Base-by-base conservation (phyloP, 2,329 filamentous ascomycete genomes). In the Xylariaceae sp. region DNA sequence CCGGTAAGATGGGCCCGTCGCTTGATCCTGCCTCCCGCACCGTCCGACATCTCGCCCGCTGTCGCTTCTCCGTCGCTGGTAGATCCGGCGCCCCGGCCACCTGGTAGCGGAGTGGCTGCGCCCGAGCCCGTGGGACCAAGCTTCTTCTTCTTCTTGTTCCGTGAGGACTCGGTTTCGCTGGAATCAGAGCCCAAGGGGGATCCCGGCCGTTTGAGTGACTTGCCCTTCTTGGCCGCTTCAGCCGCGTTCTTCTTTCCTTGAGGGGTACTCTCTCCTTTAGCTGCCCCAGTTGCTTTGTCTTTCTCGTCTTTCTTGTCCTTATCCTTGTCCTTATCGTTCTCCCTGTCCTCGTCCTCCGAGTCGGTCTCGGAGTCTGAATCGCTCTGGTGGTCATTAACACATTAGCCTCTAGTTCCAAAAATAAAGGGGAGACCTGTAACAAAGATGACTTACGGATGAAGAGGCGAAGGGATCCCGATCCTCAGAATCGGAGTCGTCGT, bases 151-250 rank as follows among this genome's bases (percentile, higher is more conserved):
- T 83, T 85, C 57, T 84, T 78, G 59, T 92, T 88, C 50, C 84
- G 83, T 16, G 81, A 78, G 1, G 86, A 90, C 60, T 97, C 90
- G 52, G 89, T 94, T 37, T 88, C 90, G 59, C 88, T 94, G 8
- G 88, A 88, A 59, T 97, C 90, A 2, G 88, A 96, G 21, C 85
- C 73, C 48, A 89, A 84, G 3, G 89, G 88, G 12, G 88, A 95
- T 13, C 88, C 88, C 21, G 86, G 76, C 19, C 90, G 81, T 67
- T 96, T 96, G 36, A 90, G 74, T 21, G 71, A 73, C 55, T 78
- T 81, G 52, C 63, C 62, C 57, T 77, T 78, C 60, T 76, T 78
- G 5, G 65, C 55, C 9, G 69, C 61, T 21, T 74, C 65, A 4
- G 61, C 59, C 9, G 62, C 54, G 39, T 66, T 66, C 37, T 65